Base-by-base conservation (phyloP, 768 basidiomycete species). In the Cyathus striatus region DNA sequence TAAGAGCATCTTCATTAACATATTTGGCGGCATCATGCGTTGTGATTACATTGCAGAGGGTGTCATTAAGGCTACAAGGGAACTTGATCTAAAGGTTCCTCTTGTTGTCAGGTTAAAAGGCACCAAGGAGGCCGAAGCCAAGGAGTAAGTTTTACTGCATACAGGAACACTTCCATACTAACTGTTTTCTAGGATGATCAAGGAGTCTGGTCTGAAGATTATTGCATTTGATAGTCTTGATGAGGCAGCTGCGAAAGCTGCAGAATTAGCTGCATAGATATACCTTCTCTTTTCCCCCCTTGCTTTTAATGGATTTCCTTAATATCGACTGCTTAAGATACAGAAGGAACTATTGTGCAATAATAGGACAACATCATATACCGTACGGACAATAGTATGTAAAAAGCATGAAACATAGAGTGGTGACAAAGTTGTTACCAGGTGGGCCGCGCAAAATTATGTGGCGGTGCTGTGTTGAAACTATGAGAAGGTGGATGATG, bases 1-100 rank as follows among this genome's bases (percentile, higher is more conserved):
- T 55, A 95, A 94, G 76, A 89, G 89, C 45, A 99, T 99, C 55
- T 97, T 98, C 63, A 96, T 99, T 69, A 99, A 99, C 70, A 92
- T 93, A 61, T 93, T 94, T 55, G 90, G 91, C 52, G 92, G 86
- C 58, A 99, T 97, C 69, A 99, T 99, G 96, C 83, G 96, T 58
- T 99, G 96, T 56, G 96, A 99, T 61, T 94, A 94, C 60, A 93
- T 94, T 54, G 92, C 92, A 3, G 92, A 95, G 63, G 96, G 96
- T 65, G 95, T 98, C 59, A 99, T 99, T 69, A 92, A 90, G 54
- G 96, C 96, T 17, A 91, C 94, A 22, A 90, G 89, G 64, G 96
- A 98, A 60, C 76, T 99, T 33, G 66, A 79, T 33, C 65, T 99
- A 44, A 77, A 64, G 6, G 85, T 98, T 46, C 96, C 96, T 37